Evolutionary conservation across 1,139 yeast species (phyloP), one percentile per base, ranked within the genome.

Genomic region (Lodderomyces margitis): DNA sequence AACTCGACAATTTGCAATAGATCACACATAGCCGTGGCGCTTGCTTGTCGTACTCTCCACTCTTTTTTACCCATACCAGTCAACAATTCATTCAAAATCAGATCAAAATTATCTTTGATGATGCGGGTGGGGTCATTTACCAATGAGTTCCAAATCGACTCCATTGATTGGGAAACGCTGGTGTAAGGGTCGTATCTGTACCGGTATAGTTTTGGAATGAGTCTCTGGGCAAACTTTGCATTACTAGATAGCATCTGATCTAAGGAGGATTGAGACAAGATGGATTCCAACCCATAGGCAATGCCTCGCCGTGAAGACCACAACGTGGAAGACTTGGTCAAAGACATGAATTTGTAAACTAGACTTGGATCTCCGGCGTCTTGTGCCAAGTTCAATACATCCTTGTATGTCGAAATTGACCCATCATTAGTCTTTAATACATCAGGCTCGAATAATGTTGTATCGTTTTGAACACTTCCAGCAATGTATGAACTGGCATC

Each of bases 331-430:
- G 84, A 84, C 47, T 87, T 85, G 0, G 98, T 96, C 43, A 92
- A 66, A 0, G 96, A 82, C 96, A 92, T 88, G 57, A 92, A 92
- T 55, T 89, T 87, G 61, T 92, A 92, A 5, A 92, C 96, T 52
- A 92, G 74, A 55, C 95, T 79, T 16, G 98, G 96, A 60, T 92
- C 97, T 33, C 98, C 98, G 4, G 89, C 94, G 56, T 92, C 98
- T 2, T 94, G 81, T 0, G 98, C 98, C 40, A 92, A 70, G 53
- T 74, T 85, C 51, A 91, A 68, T 24, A 91, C 88, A 60, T 85
- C 94, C 53, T 85, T 87, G 56, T 91, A 91, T 0, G 97, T 89
- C 0, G 95, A 86, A 2, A 91, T 82, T 0, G 95, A 85, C 1
- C 91, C 92, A 50, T 87, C 94, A 38, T 84, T 85, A 0, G 96